Conservation (phyloP, 2,329 filamentous ascomycete species). For the Botrytis squamosa region DNA sequence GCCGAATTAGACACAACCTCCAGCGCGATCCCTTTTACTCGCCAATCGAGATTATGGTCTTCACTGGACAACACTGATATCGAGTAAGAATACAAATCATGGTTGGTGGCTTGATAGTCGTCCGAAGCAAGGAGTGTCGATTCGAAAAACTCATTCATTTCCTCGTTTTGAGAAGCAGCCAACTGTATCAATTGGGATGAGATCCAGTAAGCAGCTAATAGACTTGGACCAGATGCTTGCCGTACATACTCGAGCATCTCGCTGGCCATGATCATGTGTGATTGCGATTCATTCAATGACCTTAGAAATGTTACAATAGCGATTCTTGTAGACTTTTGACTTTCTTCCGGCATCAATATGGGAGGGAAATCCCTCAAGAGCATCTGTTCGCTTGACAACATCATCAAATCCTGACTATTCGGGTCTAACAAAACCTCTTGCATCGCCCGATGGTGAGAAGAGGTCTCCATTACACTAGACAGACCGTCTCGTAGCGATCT, state of each 20-base stretch:
- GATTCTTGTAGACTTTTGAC: constrained; percentile 60
- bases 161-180: constrained; percentile 50
- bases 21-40: constrained; percentile 73
- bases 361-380: constrained; percentile 51
- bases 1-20: constrained; percentile 80
- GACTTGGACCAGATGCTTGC: constrained; percentile 55
- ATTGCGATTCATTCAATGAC: constrained; percentile 55
- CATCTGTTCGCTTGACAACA: constrained; percentile 29
- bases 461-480: constrained; percentile 38
- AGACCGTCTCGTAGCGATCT: constrained; percentile 74
- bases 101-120: constrained; percentile 49
- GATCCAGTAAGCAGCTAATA: constrained; percentile 77
- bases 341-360: constrained; percentile 62
- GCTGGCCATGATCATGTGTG: constrained; percentile 59
- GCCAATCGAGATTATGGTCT: constrained; percentile 59
- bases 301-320: constrained; percentile 59
- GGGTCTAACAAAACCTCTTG: constrained; percentile 36
- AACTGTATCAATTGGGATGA: constrained; percentile 69
- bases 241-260: constrained; percentile 65
- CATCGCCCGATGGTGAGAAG: constrained; percentile 24
- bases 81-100: constrained; percentile 64
- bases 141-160: constrained; percentile 67
- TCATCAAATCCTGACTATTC: constrained; percentile 37
- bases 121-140: constrained; percentile 45
- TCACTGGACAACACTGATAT: constrained; percentile 59